phyloP scores from a whole-genome alignment of 2,329 filamentous ascomycete species.

The Penicillium sp. region DNA sequence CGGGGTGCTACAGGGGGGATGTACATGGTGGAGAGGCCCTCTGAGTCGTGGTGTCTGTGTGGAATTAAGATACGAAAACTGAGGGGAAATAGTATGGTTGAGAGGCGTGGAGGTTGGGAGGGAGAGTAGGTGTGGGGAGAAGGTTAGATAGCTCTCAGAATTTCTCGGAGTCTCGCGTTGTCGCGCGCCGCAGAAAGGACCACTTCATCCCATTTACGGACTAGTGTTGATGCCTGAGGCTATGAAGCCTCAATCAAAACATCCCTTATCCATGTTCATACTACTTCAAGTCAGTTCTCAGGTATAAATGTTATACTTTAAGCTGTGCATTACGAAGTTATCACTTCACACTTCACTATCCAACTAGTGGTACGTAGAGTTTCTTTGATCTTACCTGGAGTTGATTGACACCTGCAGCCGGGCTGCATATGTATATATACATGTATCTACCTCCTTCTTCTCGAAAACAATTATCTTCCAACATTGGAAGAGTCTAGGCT shows the following conservation, averaged over 20 bases:
- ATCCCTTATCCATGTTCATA: no score
- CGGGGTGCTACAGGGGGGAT: constrained; percentile 6
- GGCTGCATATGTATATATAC: no score
- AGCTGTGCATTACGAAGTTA: no score
- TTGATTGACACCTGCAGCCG: no score
- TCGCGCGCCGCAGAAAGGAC: constrained; percentile 8
- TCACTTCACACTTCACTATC: no score
- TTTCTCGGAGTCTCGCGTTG: not conserved
- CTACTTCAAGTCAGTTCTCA: no score
- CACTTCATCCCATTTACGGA: constrained; percentile 19
- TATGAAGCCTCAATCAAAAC: not conserved
- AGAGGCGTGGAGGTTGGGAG: not conserved
- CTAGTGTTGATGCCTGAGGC: constrained; percentile 17
- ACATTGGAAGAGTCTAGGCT: no score
- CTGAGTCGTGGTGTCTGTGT: not conserved
- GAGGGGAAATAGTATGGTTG: not conserved
- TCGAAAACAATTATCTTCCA: no score
- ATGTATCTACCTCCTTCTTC: no score
- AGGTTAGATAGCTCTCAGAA: constrained; percentile 3
- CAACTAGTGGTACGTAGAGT: no score
- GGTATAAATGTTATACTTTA: no score
- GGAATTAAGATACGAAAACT: not conserved
- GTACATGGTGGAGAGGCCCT: constrained; percentile 37
- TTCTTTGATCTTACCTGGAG: no score
- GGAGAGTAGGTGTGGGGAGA: not conserved